Evolutionary conservation across 441 rosid species (phyloP), one percentile per base, ranked within the genome.

Genomic region (Rhodomyrtus psidioides): DNA sequence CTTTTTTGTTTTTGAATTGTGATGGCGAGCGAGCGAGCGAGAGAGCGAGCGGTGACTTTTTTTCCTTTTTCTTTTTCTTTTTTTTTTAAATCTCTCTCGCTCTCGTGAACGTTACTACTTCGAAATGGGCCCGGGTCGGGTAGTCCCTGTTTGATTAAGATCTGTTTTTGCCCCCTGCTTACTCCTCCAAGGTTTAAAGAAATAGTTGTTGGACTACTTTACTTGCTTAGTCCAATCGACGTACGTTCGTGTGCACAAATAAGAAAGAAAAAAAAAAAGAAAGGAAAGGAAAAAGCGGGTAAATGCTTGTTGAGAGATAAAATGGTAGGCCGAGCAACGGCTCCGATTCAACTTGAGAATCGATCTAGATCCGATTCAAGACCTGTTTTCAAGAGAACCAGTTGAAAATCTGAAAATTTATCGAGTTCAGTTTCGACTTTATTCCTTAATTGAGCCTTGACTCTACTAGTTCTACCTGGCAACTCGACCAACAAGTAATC

Each of bases 71-170:
- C 2, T 23, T 5, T 12, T 34, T 6, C 13, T 53, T 5, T 53
- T 53, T 16, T 53, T 53, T 15, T 16, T 9, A 9, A 4, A 14
- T 53, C 17, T 5, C 55, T 16, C 7, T 62, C 6, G 7, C 79
- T 21, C 79, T 10, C 79, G 79, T 39, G 79, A 70, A 70, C 79
- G 79, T 70, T 70, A 39, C n/a, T 34, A 3, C 42, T 70, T 70
- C 10, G 79, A 70, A 39, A 70, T 70, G 79, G 79, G 79, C 79
- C 49, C 79, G 79, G 79, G 79, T 70, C 79, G 79, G 79, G 79
- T 21, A 39, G 5, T 39, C 4, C 7, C 7, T 0, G 79, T 70
- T 34, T 46, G 76, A 21, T 9, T 34, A 39, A 9, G 75, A 62
- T 30, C 4, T 62, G 54, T 0, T 53, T 13, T 53, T 14, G 15